Conservation (phyloP, 2,329 filamentous ascomycete species). For the Orbilia brochopaga region DNA sequence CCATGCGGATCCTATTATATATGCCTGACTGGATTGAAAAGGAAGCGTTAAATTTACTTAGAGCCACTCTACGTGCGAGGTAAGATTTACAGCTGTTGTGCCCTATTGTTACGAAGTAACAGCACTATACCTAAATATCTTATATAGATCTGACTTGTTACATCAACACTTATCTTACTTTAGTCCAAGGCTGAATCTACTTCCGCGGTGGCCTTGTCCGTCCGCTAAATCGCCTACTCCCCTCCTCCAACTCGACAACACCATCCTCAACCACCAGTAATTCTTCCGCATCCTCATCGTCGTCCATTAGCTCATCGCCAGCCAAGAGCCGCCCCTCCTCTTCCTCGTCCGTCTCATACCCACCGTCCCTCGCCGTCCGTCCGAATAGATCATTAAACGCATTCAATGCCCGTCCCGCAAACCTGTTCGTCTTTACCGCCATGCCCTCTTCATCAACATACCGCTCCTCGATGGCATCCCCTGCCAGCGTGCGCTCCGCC, state of each 20-base stretch:
- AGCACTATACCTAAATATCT: too few relatives aligned
- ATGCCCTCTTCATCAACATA: slow-evolving; percentile 23
- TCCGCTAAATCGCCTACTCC: slow-evolving; percentile 7
- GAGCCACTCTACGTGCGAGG: too few relatives aligned
- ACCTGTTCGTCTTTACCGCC: slow-evolving; percentile 7
- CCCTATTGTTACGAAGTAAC: too few relatives aligned
- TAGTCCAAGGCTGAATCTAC: neutral
- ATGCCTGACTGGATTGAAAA: too few relatives aligned
- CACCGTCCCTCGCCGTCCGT: slow-evolving; percentile 18
- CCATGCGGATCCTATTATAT: too few relatives aligned
- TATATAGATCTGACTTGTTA: too few relatives aligned
- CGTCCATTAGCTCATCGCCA: slow-evolving; percentile 46
- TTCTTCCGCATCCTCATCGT: slow-evolving; percentile 53
- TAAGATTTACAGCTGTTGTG: too few relatives aligned
- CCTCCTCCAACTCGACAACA: slow-evolving; percentile 16
- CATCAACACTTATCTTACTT: neutral
- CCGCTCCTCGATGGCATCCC: slow-evolving; percentile 1
- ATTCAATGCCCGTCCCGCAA: slow-evolving; percentile 44
- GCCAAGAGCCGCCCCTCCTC: slow-evolving; percentile 49
- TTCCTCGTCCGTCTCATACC: slow-evolving; percentile 50
- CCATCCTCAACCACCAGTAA: slow-evolving; percentile 51
- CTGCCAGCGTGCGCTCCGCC: slow-evolving; percentile 49
- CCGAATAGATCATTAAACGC: slow-evolving; percentile 44
- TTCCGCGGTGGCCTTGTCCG: neutral
- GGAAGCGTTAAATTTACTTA: too few relatives aligned